These are phyloP conservation scores for Cryphonectria japonica DNA, from an alignment of 2,329 filamentous ascomycete species.

Conservation along the genomic window DNA sequence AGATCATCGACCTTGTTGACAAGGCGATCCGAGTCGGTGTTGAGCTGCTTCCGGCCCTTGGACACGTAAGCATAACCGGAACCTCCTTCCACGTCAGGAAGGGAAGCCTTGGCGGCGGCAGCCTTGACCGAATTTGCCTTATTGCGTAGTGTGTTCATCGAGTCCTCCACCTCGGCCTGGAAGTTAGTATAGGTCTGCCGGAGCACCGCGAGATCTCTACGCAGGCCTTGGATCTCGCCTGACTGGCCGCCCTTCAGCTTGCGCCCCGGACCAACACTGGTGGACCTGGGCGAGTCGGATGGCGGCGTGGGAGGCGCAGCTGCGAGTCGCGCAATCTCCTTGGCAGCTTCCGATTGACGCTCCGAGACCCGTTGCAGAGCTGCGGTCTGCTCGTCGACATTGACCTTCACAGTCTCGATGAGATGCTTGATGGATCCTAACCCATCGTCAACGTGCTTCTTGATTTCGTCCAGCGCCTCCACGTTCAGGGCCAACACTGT, in stretches of 20 bases:
- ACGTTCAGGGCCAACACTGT: conserved; percentile 95
- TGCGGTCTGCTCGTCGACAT: conserved; percentile 80
- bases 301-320: conserved; percentile 49
- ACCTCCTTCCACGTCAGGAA: conserved; percentile 75
- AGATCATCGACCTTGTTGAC: conserved; percentile 93
- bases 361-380: conserved; percentile 87
- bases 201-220: conserved; percentile 86
- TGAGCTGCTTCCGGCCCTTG: conserved; percentile 83
- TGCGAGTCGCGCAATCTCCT: conserved; percentile 73
- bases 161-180: conserved; percentile 82
- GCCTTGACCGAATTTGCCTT: conserved; percentile 84
- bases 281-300: conserved; percentile 54
- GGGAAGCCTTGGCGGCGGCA: conserved; percentile 68
- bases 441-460: conserved; percentile 93
- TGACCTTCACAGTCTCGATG: conserved; percentile 83
- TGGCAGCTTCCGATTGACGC: conserved; percentile 84
- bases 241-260: conserved; percentile 66
- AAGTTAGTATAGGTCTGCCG: conserved; percentile 94
- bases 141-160: conserved; percentile 79
- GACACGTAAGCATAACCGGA: conserved; percentile 86
- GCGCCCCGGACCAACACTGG: conserved; percentile 36
- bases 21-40: conserved; percentile 84
- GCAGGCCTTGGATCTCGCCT: conserved; percentile 77
- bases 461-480: conserved; percentile 92
- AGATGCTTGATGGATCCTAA: conserved; percentile 78